Percentiles rank a stretch among this genome's conserved stretches.
Conservation (phyloP, 1,139 yeast genomes). For the Geotrichum australiense region DNA sequence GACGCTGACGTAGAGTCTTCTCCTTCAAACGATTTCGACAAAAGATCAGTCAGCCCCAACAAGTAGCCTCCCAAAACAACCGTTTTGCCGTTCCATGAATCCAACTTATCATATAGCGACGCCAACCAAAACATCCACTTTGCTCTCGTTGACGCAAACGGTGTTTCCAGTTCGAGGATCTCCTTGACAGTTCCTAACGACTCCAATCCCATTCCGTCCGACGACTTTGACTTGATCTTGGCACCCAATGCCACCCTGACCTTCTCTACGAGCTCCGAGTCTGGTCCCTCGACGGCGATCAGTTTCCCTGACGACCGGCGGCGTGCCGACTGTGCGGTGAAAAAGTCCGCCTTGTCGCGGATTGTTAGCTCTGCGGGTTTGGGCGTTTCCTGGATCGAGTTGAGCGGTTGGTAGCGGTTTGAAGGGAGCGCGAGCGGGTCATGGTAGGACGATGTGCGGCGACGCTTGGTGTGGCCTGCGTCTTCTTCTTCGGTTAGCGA, state of each 20-base stretch:
- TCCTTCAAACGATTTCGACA: conserved; percentile 16
- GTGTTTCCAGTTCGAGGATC: conserved; percentile 12
- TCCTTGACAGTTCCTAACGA: not conserved
- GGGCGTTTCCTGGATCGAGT: conserved; percentile 3
- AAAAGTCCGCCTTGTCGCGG: conserved; percentile 28
- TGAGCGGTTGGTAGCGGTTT: conserved; percentile 4
- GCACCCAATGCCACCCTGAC: conserved; percentile 19
- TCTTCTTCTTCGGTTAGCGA: conserved; percentile 21
- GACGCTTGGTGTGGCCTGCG: conserved; percentile 20
- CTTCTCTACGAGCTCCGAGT: conserved; percentile 21
- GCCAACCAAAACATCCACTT: conserved; percentile 27
- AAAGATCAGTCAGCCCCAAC: conserved; percentile 27
- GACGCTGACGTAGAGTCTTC: not conserved
- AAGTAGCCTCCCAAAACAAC: conserved; percentile 27
- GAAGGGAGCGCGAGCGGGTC: conserved; percentile 27
- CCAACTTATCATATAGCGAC: conserved; percentile 25
- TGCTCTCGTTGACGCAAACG: conserved; percentile 19
- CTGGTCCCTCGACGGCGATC: conserved; percentile 28
- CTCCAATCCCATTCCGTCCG: not conserved
- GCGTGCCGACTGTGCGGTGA: conserved; percentile 21
- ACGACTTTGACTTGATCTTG: conserved; percentile 4
- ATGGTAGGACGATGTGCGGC: conserved; percentile 30
- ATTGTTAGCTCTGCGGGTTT: conserved; percentile 19
- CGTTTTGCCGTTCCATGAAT: conserved; percentile 13
- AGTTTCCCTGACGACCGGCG: conserved; percentile 17